Conservation (phyloP, 345 rosid genomes). For the Triadica sebifera region DNA sequence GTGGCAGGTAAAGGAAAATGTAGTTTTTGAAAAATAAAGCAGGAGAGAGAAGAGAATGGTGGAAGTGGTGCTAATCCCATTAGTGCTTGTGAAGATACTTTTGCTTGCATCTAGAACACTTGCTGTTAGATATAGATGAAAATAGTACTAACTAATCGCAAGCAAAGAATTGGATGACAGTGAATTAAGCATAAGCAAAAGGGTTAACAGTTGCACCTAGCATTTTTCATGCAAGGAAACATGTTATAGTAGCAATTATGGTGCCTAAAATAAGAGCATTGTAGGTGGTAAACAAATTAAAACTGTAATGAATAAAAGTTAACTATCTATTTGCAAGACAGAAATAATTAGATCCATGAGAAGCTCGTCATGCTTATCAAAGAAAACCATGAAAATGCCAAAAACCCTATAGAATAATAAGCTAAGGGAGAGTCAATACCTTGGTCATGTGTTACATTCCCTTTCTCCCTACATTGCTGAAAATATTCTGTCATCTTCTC, state of each 20-base stretch:
- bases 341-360: not conserved
- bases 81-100: not conserved
- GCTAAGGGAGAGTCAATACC: slow-evolving; percentile 30
- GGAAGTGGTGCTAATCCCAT: not conserved
- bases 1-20: not conserved
- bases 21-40: not conserved
- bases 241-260: not conserved
- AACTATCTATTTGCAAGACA: not conserved
- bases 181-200: not conserved
- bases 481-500: slow-evolving; percentile 47
- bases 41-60: not conserved
- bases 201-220: not conserved
- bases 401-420: slow-evolving; percentile 8
- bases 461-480: slow-evolving; percentile 36
- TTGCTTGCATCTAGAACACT: not conserved
- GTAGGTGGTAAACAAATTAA: too few relatives aligned
- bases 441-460: slow-evolving; percentile 30
- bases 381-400: not conserved
- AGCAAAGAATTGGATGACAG: not conserved
- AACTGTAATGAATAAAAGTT: not conserved
- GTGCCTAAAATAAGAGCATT: not conserved
- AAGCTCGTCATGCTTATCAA: not conserved
- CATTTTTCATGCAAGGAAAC: not conserved
- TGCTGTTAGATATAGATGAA: not conserved
- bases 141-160: not conserved